Percentiles rank a stretch among this genome's conserved stretches.
Conservation (phyloP, 1,284 basidiomycete species). For the Ganoderma multipileum region DNA sequence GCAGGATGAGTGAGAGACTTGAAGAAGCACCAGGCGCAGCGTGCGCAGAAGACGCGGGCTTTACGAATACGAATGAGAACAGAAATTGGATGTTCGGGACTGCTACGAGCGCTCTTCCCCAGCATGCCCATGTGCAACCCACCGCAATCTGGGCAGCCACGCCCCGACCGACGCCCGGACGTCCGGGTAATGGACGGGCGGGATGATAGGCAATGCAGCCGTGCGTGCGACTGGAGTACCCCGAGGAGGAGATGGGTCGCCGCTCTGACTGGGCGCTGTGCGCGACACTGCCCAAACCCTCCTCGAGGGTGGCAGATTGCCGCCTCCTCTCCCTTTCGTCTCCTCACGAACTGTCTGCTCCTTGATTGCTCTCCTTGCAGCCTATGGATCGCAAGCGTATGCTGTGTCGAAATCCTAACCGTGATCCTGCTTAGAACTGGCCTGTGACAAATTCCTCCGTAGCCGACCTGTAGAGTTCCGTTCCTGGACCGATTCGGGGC, state of each 20-base stretch:
- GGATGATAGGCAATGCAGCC: neutral
- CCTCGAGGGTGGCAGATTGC: neutral
- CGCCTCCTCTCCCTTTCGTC: neutral
- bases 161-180: neutral
- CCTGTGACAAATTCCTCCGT: neutral
- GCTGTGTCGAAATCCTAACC: neutral
- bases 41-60: neutral
- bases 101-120: neutral
- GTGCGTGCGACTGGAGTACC: neutral
- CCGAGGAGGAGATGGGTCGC: too few relatives aligned
- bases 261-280: neutral
- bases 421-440: neutral
- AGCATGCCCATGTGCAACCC: neutral
- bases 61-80: neutral
- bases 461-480: neutral
- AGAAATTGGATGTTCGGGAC: neutral
- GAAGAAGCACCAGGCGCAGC: neutral
- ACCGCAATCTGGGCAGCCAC: neutral
- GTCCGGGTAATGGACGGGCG: neutral
- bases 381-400: neutral
- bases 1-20: neutral
- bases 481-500: neutral
- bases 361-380: neutral
- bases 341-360: neutral
- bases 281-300: neutral